A percentile compares a stretch with the other conserved stretches of the same genome.
phyloP scores from a whole-genome alignment of 805 yeast species.

The Hanseniaspora valbyensis region DNA sequence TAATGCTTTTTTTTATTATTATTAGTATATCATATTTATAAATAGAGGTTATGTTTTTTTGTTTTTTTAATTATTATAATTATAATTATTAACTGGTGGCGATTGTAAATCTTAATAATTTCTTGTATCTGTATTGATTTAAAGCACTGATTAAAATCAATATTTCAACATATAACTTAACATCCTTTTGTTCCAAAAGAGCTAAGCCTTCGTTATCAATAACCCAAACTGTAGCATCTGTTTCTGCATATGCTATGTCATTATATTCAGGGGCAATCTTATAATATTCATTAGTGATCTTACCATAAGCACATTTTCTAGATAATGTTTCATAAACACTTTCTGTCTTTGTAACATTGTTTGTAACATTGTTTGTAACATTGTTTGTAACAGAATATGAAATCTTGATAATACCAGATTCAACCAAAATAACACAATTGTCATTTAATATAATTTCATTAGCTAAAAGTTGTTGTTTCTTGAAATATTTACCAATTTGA shows the following conservation, averaged over 20 bases:
- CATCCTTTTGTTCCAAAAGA: slow-evolving; percentile 39
- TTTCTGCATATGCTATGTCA: slow-evolving; percentile 44
- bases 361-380: slow-evolving; percentile 18
- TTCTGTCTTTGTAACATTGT: slow-evolving; percentile 17
- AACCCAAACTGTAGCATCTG: slow-evolving; percentile 59
- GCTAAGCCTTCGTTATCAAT: slow-evolving; percentile 39
- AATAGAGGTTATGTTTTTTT: too few species aligned
- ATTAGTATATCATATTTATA: too few species aligned
- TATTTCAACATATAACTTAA: slow-evolving; percentile 52
- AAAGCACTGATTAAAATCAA: slow-evolving; percentile 49
- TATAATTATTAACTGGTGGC: slow-evolving; percentile 47
- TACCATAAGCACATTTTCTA: slow-evolving; percentile 48
- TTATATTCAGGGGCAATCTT: slow-evolving; percentile 33
- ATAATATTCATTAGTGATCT: slow-evolving; percentile 25
- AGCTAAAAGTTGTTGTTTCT: slow-evolving; percentile 37
- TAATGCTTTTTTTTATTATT: background rate
- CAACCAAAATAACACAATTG: slow-evolving; percentile 45
- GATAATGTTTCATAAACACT: slow-evolving; percentile 37
- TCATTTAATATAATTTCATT: slow-evolving; percentile 33
- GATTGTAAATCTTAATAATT: slow-evolving; percentile 64
- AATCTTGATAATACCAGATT: slow-evolving; percentile 42
- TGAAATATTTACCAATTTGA: slow-evolving; percentile 32
- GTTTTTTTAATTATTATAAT: too few species aligned
- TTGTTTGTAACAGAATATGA: slow-evolving; percentile 30
- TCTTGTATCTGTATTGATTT: slow-evolving; percentile 59